Evolutionary conservation across 179 eudicot species (phyloP).

Genomic region (Heliamphora pulchella): DNA sequence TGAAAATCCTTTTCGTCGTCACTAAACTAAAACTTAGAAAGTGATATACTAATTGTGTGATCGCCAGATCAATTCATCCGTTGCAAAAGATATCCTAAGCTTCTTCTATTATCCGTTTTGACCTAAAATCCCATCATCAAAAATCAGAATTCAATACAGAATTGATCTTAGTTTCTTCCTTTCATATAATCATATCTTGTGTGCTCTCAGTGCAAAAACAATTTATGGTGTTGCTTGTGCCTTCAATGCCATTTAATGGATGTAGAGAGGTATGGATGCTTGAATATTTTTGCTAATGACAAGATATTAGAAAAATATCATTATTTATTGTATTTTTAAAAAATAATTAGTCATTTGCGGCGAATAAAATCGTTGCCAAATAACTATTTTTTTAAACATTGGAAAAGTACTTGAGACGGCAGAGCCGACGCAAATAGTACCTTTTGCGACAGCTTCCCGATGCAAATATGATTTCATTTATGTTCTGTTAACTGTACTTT

Average conservation of each 20-base stretch:
- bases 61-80: neutral
- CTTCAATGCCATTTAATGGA: neutral
- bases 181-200: slow-evolving; percentile 4
- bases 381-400: too few relatives aligned
- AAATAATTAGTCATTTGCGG: too few relatives aligned
- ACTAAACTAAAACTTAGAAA: neutral
- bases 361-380: too few relatives aligned
- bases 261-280: too few relatives aligned
- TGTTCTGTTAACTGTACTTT: too few relatives aligned
- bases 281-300: too few relatives aligned
- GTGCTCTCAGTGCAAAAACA: neutral
- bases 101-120: neutral
- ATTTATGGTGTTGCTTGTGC: neutral
- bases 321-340: too few relatives aligned
- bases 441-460: neutral
- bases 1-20: neutral
- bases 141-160: neutral
- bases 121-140: neutral
- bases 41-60: neutral
- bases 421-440: neutral
- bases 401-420: too few relatives aligned
- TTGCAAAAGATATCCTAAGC: neutral
- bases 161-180: neutral
- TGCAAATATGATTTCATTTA: neutral
- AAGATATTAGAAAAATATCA: too few relatives aligned